Evolutionary conservation across 2,329 filamentous ascomycete genomes (phyloP), one percentile per base, ranked within the genome.

Genomic region (Westerdykella sp.): DNA sequence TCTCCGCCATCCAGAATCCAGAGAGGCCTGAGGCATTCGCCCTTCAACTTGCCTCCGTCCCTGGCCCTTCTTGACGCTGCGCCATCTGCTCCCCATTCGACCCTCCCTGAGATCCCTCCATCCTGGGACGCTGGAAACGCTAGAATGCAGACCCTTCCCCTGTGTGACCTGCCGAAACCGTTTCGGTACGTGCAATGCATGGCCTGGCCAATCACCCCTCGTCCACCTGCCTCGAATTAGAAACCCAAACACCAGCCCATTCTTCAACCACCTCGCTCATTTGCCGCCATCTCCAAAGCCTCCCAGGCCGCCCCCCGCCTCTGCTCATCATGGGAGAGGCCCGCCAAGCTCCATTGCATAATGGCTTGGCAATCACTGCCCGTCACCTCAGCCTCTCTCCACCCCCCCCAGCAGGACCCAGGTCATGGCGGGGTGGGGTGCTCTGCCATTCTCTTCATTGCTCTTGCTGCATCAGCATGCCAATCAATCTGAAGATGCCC

Each of bases 161-260:
- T 41, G 39, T 49, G 43, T 39, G 34, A 45, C 38, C 18, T 15
- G 14, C 15, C 37, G 28, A 36, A 37, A 34, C 37, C 37, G 22
- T 37, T 37, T 40, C 37, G 42, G 36, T 7, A 12, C 30, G 7
- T n/a, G 32, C 23, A 37, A 34, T 35, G 41, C 15, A 25, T 14
- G 25, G 15, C 18, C 28, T 6, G n/a, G 23, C 34, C 34, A 37
- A 38, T 31, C 14, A 37, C 32, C 9, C 36, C 15, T 41, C 28
- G 35, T 39, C 21, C 37, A 13, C 7, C 28, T 23, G 16, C 34
- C 41, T 34, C 36, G 12, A 43, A 31, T 38, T 43, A 43, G 41
- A 37, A 46, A 37, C 41, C 22, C 34, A 21, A 44, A 43, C 28
- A 35, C 32, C 32, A 35, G 7, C 32, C 32, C 25, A 12, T 28